Evolutionary conservation across 169 alveolate genomes (phyloP), one percentile per base, ranked within the genome.

Genomic region (Cryptosporidium sp.): DNA sequence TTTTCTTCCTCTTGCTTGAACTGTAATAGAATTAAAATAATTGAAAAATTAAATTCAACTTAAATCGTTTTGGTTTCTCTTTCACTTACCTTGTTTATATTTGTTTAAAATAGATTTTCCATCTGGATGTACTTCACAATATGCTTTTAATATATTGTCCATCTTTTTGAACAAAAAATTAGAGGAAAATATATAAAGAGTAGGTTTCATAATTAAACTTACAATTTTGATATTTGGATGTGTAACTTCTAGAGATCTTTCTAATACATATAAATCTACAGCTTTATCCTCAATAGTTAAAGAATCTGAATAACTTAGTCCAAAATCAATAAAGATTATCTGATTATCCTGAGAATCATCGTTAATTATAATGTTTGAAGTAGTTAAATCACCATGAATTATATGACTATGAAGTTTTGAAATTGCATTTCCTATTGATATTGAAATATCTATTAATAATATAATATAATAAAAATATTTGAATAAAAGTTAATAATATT

Each of bases 1-100:
- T 45, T 80, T 80, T 65, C 89, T 80, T 39, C 89, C 89, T 23
- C 89, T 58, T n/a, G 75, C 52, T 80, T 37, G 31, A 62, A 80
- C 89, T 80, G 23, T 16, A 16, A 53, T 51, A 18, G 23, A 21
- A 56, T 37, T 3, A 5, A 5, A 39, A 21, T 29, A 44, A 18
- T 44, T 75, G 33, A 2, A 6, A 16, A 37, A 44, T n/a, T 31
- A 31, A 31, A 31, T 31, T 31, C 35, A 80, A 62, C 2, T n/a
- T 12, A n/a, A 56, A 5, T 6, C 0, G 67, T 23, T 37, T 3
- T 9, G 9, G 12, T 16, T 52, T 16, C 23, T 6, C 14, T 21
- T 12, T 62, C 18, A 80, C 75, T 62, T 42, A 80, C 89, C 89
- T 80, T 80, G 80, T 21, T 80, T 80, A 44, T 62, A 80, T n/a